These are phyloP conservation scores for Cornus kousa DNA, from an alignment of 148 eudicot species.

Conservation along the genomic window DNA sequence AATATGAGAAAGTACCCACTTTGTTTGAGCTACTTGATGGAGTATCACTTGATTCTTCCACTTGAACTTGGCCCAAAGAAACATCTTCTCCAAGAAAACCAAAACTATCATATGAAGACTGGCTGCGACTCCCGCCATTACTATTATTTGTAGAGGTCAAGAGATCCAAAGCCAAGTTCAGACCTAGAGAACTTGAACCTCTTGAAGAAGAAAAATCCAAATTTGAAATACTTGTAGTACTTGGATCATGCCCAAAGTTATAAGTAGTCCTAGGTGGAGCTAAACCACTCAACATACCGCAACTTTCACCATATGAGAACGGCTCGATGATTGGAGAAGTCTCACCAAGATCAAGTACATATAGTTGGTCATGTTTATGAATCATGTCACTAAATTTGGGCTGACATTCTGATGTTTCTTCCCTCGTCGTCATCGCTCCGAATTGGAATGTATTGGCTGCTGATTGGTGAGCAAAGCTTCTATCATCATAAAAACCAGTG, in stretches of 20 bases:
- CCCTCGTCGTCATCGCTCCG: not conserved
- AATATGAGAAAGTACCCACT: not conserved
- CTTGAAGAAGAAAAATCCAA: not conserved
- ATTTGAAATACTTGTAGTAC: not conserved
- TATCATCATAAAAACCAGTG: not conserved
- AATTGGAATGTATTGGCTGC: not conserved
- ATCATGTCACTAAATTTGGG: not conserved
- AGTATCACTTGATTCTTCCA: not conserved
- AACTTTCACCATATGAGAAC: not conserved
- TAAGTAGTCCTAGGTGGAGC: not conserved
- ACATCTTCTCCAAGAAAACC: not conserved
- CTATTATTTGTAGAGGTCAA: not conserved
- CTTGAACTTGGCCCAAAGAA: not conserved
- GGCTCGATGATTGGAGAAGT: not conserved
- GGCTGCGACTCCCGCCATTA: not conserved
- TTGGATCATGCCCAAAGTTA: not conserved
- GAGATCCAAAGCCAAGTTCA: not conserved
- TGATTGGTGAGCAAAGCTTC: not conserved
- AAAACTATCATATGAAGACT: not conserved
- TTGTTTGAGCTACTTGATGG: constrained; percentile 12
- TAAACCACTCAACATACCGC: not conserved
- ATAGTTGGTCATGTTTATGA: no score
- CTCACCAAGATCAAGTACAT: no score
- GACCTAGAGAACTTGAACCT: not conserved
- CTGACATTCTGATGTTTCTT: not conserved